A percentile compares a stretch with the other conserved stretches of the same genome.
phyloP scores from a whole-genome alignment of 148 eudicot species.

The Rhododendron simsii region DNA sequence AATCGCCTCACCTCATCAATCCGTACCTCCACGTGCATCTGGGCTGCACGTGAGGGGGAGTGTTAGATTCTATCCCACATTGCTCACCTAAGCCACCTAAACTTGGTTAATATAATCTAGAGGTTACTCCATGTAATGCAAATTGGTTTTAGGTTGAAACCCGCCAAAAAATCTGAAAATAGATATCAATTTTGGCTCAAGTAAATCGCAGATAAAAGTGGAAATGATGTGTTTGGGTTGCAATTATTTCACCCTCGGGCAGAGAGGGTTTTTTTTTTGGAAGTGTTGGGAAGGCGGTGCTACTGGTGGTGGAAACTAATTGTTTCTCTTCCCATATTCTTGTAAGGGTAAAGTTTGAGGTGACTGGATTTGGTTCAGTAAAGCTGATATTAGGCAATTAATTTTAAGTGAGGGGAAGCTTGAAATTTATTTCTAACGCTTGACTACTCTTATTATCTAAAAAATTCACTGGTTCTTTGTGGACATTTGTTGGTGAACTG shows the following conservation, averaged over 20 bases:
- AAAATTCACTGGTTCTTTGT: not conserved
- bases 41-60: too few species aligned
- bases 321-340: not conserved
- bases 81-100: too few species aligned
- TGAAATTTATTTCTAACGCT: not conserved
- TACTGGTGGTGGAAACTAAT: not conserved
- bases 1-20: too few species aligned
- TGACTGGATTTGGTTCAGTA: not conserved
- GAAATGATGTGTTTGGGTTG: not conserved
- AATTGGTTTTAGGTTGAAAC: too few species aligned
- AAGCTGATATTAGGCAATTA: not conserved
- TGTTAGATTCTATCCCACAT: too few species aligned
- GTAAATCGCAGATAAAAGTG: not conserved
- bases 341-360: not conserved
- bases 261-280: not conserved
- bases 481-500: not conserved
- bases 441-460: not conserved
- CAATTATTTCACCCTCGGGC: not conserved
- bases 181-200: not conserved
- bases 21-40: too few species aligned
- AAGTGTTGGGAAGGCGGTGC: not conserved
- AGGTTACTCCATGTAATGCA: too few species aligned
- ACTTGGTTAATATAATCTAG: too few species aligned
- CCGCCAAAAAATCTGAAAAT: not conserved
- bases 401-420: not conserved